Percentiles rank a stretch among this genome's conserved stretches.
Evolutionary conservation across 352 stramenopile genomes (phyloP).

Genomic region (Elongisporangium undulatum): DNA sequence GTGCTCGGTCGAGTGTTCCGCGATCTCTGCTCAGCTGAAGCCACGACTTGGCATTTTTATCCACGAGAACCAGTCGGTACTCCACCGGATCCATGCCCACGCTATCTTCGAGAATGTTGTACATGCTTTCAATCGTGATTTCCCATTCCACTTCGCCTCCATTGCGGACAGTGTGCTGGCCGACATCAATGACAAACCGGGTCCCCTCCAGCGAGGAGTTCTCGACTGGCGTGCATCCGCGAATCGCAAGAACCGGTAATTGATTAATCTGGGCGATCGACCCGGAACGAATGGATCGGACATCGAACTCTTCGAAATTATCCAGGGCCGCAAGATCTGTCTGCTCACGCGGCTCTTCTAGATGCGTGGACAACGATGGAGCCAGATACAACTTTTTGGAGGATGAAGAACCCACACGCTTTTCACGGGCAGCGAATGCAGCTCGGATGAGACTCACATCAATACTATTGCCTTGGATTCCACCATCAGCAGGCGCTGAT

Average conservation of each 20-base stretch:
- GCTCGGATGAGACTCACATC: conserved; percentile 43
- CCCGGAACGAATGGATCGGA: conserved; percentile 56
- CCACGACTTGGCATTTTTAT: conserved; percentile 73
- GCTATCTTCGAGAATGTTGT: conserved; percentile 26
- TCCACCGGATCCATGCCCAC: conserved; percentile 54
- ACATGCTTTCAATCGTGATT: conserved; percentile 83
- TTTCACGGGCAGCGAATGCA: conserved; percentile 63
- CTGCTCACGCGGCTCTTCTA: conserved; percentile 31
- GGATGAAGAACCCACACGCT: conserved; percentile 31
- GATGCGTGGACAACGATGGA: conserved; percentile 29
- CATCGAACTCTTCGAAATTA: conserved; percentile 75
- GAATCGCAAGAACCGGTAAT: conserved; percentile 56
- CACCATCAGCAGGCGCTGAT: conserved; percentile 8
- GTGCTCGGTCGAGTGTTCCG: conserved; percentile 61
- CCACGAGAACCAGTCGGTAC: conserved; percentile 71
- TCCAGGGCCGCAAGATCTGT: conserved; percentile 47
- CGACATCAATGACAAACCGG: conserved; percentile 83
- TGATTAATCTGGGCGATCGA: conserved; percentile 34
- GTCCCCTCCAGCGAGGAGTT: conserved; percentile 80
- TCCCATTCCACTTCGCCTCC: conserved; percentile 87
- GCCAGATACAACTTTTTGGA: conserved; percentile 36
- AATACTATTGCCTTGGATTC: conserved; percentile 20
- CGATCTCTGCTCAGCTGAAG: conserved; percentile 77
- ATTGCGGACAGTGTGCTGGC: conserved; percentile 84
- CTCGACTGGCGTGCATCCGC: conserved; percentile 77